These are phyloP conservation scores for Xylaria digitata DNA, from an alignment of 2,329 filamentous ascomycete genomes.

Conservation along the genomic window DNA sequence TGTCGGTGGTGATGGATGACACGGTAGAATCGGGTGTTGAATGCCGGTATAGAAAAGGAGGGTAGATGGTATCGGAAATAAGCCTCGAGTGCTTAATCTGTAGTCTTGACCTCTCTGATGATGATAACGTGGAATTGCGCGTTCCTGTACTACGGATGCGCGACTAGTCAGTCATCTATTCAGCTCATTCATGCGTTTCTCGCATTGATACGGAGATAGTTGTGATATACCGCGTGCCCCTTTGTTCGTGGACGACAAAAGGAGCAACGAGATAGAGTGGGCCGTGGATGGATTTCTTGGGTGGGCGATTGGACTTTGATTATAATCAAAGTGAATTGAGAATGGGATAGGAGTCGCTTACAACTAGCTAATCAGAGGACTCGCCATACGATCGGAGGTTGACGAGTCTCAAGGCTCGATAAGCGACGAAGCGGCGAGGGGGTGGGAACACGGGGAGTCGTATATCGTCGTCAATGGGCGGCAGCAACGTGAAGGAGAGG, in stretches of 20 bases:
- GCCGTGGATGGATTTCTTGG: slow-evolving; percentile 16
- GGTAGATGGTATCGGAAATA: slow-evolving; percentile 33
- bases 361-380: slow-evolving; percentile 30
- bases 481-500: slow-evolving; percentile 33
- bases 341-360: slow-evolving; percentile 32
- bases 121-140: slow-evolving; percentile 27
- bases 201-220: slow-evolving; percentile 13
- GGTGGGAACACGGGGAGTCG: background rate
- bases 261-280: slow-evolving; percentile 21
- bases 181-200: slow-evolving; percentile 22
- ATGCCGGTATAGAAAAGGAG: slow-evolving; percentile 37
- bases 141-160: slow-evolving; percentile 26
- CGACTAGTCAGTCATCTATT: slow-evolving; percentile 29
- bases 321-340: slow-evolving; percentile 29
- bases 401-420: slow-evolving; percentile 40
- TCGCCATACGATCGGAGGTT: slow-evolving; percentile 38
- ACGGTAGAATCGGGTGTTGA: slow-evolving; percentile 34
- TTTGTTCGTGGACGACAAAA: slow-evolving; percentile 30
- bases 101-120: slow-evolving; percentile 25
- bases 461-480: slow-evolving; percentile 27
- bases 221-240: slow-evolving; percentile 19
- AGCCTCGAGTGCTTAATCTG: slow-evolving; percentile 41
- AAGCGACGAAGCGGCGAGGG: slow-evolving; percentile 24
- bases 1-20: slow-evolving; percentile 48
- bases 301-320: slow-evolving; percentile 26